Evolutionary conservation across 2,329 filamentous ascomycete species (phyloP).

Genomic region (Arthrobotrys entomopaga): DNA sequence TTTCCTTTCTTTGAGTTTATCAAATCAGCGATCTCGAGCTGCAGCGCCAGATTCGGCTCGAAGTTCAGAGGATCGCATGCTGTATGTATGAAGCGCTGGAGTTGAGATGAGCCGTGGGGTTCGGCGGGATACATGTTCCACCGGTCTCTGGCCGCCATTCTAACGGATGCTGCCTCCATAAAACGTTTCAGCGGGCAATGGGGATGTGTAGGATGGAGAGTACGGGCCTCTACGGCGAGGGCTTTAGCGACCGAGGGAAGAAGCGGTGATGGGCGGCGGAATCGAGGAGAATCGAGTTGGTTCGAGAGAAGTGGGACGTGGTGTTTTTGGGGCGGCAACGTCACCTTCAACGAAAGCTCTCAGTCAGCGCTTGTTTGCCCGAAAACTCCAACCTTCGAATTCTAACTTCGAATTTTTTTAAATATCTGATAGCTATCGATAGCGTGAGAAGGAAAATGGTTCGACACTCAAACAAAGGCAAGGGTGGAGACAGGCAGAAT

Average conservation of each 20-base stretch:
- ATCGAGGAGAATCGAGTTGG: slow-evolving; percentile 52
- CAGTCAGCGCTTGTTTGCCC: slow-evolving; percentile 26
- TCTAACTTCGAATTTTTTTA: too few species aligned
- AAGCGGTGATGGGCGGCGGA: slow-evolving; percentile 35
- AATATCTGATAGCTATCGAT: too few species aligned
- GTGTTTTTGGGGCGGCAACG: slow-evolving; percentile 54
- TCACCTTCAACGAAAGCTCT: slow-evolving; percentile 41
- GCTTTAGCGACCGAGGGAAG: slow-evolving; percentile 13
- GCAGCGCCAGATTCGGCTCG: slow-evolving; percentile 95
- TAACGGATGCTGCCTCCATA: slow-evolving; percentile 93
- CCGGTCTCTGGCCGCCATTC: slow-evolving; percentile 93
- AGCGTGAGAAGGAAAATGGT: slow-evolving; percentile 40
- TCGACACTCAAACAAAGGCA: slow-evolving; percentile 43
- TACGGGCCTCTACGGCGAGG: slow-evolving; percentile 3
- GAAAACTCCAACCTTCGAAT: neutral
- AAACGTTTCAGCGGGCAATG: slow-evolving; percentile 7
- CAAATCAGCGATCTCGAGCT: slow-evolving; percentile 94
- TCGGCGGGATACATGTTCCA: slow-evolving; percentile 80
- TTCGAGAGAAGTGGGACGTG: slow-evolving; percentile 52
- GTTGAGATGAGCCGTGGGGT: slow-evolving; percentile 77
- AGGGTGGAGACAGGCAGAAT: slow-evolving; percentile 28
- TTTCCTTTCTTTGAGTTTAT: slow-evolving; percentile 98
- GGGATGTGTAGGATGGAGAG: neutral
- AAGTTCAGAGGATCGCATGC: slow-evolving; percentile 95
- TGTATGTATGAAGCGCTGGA: slow-evolving; percentile 83